Evolutionary conservation across 768 basidiomycete species (phyloP).

Genomic region (Mycena vitilis): DNA sequence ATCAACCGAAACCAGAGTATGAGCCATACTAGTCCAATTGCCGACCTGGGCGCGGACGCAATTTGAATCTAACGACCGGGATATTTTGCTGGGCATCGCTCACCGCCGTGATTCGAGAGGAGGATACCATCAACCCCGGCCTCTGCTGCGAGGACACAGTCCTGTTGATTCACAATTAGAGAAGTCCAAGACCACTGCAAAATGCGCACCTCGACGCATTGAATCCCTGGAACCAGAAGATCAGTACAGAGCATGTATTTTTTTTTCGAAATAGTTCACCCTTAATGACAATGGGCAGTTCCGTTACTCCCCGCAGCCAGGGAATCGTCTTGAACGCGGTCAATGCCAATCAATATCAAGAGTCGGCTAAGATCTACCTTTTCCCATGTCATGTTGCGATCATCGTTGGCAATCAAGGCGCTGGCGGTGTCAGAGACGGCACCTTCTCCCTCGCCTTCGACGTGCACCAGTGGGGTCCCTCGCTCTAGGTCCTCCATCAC

Average conservation of each 20-base stretch:
- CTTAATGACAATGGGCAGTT: slow-evolving; percentile 80
- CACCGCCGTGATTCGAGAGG: slow-evolving; percentile 92
- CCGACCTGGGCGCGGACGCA: slow-evolving; percentile 58
- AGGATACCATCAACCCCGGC: slow-evolving; percentile 90
- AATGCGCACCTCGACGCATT: slow-evolving; percentile 72
- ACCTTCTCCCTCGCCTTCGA: slow-evolving; percentile 46
- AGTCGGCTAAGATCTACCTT: slow-evolving; percentile 51
- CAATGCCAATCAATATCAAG: not conserved
- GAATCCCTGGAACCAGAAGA: slow-evolving; percentile 61
- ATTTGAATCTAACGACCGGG: slow-evolving; percentile 1
- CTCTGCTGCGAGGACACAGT: slow-evolving; percentile 86
- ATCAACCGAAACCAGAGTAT: not conserved
- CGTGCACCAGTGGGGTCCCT: slow-evolving; percentile 34
- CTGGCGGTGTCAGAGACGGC: slow-evolving; percentile 74
- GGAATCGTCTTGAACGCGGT: slow-evolving; percentile 68
- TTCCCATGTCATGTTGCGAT: slow-evolving; percentile 83
- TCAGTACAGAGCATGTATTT: not conserved
- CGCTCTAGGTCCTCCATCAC: slow-evolving; percentile 43
- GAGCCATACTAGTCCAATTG: slow-evolving; percentile 81
- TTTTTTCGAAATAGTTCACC: slow-evolving; percentile 58
- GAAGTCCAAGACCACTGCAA: slow-evolving; percentile 24
- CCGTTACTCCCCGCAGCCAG: slow-evolving; percentile 78
- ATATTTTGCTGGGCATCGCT: slow-evolving; percentile 29
- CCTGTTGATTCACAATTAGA: slow-evolving; percentile 55
- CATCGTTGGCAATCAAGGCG: slow-evolving; percentile 72